phyloP scores from a whole-genome alignment of 2,329 filamentous ascomycete species.

The Paecilomyces sp. region DNA sequence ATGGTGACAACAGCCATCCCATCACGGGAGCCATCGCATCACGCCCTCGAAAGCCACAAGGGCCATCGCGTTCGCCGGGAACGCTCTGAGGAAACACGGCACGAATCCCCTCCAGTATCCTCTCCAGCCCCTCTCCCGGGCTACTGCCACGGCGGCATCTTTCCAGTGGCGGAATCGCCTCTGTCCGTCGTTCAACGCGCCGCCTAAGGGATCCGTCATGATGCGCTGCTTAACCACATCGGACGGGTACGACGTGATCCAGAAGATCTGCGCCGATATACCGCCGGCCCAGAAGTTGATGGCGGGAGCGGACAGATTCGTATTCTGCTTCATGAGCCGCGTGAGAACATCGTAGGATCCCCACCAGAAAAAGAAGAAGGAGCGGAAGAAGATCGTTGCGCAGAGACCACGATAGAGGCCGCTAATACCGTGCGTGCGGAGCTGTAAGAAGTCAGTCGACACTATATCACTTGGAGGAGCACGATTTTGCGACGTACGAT shows the following conservation, averaged over 20 bases:
- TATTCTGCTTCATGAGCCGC: conserved; percentile 57
- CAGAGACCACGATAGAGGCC: conserved; percentile 81
- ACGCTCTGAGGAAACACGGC: conserved; percentile 87
- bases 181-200: conserved; percentile 58
- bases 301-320: conserved; percentile 64
- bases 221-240: conserved; percentile 94
- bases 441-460: conserved; percentile 16
- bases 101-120: conserved; percentile 92
- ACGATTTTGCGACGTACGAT: conserved; percentile 30
- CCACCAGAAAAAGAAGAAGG: conserved; percentile 99
- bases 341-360: conserved; percentile 85
- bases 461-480: not conserved
- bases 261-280: conserved; percentile 87
- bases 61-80: conserved; percentile 92
- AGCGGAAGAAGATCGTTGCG: conserved; percentile 81
- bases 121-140: conserved; percentile 63
- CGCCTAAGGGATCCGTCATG: conserved; percentile 88
- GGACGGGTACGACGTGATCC: conserved; percentile 83
- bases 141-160: conserved; percentile 71
- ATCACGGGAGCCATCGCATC: conserved; percentile 55
- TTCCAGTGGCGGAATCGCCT: conserved; percentile 68
- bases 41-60: conserved; percentile 88
- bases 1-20: not conserved
- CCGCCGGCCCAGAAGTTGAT: conserved; percentile 98
- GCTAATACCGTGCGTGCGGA: conserved; percentile 59